Evolutionary conservation across 2,329 filamentous ascomycete species (phyloP).

Genomic region (Pseudogymnoascus sp.): DNA sequence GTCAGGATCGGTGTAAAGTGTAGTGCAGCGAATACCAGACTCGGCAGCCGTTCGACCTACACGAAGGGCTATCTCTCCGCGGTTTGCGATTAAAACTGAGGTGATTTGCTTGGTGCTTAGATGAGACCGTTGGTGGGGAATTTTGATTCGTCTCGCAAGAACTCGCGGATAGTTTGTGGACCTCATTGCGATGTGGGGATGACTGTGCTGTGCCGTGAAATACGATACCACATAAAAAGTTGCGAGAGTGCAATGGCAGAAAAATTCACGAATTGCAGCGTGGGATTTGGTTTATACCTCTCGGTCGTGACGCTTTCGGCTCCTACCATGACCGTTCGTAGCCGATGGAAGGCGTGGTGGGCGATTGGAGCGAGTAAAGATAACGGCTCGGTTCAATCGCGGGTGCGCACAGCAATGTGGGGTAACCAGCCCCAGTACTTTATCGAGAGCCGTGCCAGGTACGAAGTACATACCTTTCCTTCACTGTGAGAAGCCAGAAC

Average conservation of each 20-base stretch:
- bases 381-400: neutral
- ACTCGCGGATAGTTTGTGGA: neutral
- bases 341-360: neutral
- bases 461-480: neutral
- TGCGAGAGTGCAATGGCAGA: neutral
- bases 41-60: constrained; percentile 81
- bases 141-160: neutral
- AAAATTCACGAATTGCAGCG: neutral
- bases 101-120: constrained; percentile 43
- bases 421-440: too few species aligned
- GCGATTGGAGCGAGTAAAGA: neutral
- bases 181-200: neutral
- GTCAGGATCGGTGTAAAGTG: constrained; percentile 90
- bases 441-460: neutral
- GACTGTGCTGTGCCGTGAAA: neutral
- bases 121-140: constrained; percentile 1
- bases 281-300: neutral
- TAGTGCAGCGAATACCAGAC: constrained; percentile 87
- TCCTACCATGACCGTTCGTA: constrained; percentile 5
- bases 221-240: neutral
- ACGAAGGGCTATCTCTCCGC: constrained; percentile 91
- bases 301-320: constrained; percentile 3
- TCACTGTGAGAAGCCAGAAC: too few species aligned
- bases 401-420: neutral
- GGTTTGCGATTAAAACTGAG: constrained; percentile 90